Evolutionary conservation across 2,329 filamentous ascomycete genomes (phyloP).

Genomic region (Chaetomiaceae sp.): DNA sequence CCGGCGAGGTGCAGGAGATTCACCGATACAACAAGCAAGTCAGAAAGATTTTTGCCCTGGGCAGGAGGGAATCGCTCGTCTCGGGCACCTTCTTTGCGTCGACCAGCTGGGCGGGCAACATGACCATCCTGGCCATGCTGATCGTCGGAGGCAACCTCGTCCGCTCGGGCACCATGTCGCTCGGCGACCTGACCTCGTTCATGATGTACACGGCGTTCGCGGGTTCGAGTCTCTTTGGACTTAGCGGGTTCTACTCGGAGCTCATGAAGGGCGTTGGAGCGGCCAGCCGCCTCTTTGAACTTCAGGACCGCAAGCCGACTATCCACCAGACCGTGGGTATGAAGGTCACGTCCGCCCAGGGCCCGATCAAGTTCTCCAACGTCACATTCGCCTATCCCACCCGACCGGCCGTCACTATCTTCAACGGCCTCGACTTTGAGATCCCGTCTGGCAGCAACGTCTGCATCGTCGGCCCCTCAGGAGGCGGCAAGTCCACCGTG

Average conservation of each 20-base stretch:
- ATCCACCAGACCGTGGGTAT: slow-evolving; percentile 82
- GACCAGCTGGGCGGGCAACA: slow-evolving; percentile 90
- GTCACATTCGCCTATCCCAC: slow-evolving; percentile 92
- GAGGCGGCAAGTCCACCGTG: slow-evolving; percentile 94
- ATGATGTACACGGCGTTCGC: slow-evolving; percentile 95
- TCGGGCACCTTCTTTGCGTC: slow-evolving; percentile 84
- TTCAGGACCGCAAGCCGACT: slow-evolving; percentile 82
- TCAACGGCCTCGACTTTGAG: slow-evolving; percentile 81
- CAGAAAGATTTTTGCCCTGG: slow-evolving; percentile 84
- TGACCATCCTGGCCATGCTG: slow-evolving; percentile 88
- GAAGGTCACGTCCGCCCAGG: slow-evolving; percentile 77
- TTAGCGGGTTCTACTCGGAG: slow-evolving; percentile 96
- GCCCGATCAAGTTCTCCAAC: slow-evolving; percentile 81
- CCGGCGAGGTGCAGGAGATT: slow-evolving; percentile 86
- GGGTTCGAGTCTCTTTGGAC: slow-evolving; percentile 81
- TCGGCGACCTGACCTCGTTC: slow-evolving; percentile 92
- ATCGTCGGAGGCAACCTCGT: slow-evolving; percentile 91
- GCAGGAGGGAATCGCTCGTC: slow-evolving; percentile 79
- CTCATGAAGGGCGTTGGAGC: slow-evolving; percentile 98
- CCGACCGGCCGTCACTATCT: slow-evolving; percentile 84
- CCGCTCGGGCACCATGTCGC: slow-evolving; percentile 75
- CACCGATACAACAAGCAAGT: slow-evolving; percentile 88
- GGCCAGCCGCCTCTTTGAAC: slow-evolving; percentile 90
- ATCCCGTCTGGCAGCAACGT: slow-evolving; percentile 93
- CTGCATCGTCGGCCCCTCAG: slow-evolving; percentile 92